Conservation (phyloP, 352 stramenopile genomes). For the Pythium pyrilobum region DNA sequence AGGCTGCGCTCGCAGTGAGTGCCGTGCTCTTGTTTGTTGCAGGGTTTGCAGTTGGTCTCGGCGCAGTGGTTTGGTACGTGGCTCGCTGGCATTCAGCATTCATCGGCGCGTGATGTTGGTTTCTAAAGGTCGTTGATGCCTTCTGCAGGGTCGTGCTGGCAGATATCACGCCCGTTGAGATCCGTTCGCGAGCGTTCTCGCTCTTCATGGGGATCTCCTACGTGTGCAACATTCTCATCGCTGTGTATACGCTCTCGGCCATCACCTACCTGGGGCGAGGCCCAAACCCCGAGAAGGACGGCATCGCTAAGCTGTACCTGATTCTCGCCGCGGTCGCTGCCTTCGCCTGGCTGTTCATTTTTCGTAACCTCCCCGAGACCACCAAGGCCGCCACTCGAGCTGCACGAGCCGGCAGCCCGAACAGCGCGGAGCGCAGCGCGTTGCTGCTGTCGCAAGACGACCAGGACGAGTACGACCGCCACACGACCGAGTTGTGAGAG, state of each 20-base stretch:
- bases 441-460: constrained; percentile 34
- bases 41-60: constrained; percentile 81
- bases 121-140: background rate
- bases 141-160: constrained; percentile 68
- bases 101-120: background rate
- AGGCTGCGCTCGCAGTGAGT: constrained; percentile 66
- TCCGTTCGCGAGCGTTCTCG: constrained; percentile 75
- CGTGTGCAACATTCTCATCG: constrained; percentile 79
- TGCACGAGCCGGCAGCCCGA: background rate
- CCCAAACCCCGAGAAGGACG: constrained; percentile 65
- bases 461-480: constrained; percentile 26
- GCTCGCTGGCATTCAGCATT: background rate
- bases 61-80: constrained; percentile 69
- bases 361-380: constrained; percentile 53
- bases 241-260: constrained; percentile 67
- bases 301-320: constrained; percentile 82
- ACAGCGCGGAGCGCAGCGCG: constrained; percentile 35
- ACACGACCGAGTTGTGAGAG: constrained; percentile 46
- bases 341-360: constrained; percentile 41
- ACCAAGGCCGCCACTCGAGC: constrained; percentile 24
- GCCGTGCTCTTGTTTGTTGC: constrained; percentile 77
- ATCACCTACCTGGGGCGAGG: constrained; percentile 70
- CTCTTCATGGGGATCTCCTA: constrained; percentile 87
- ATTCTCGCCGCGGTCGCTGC: constrained; percentile 57
- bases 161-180: constrained; percentile 85